Evolutionary conservation across 2,329 filamentous ascomycete species (phyloP), one percentile per base, ranked within the genome.

Genomic region (Cyphellophora attinorum): DNA sequence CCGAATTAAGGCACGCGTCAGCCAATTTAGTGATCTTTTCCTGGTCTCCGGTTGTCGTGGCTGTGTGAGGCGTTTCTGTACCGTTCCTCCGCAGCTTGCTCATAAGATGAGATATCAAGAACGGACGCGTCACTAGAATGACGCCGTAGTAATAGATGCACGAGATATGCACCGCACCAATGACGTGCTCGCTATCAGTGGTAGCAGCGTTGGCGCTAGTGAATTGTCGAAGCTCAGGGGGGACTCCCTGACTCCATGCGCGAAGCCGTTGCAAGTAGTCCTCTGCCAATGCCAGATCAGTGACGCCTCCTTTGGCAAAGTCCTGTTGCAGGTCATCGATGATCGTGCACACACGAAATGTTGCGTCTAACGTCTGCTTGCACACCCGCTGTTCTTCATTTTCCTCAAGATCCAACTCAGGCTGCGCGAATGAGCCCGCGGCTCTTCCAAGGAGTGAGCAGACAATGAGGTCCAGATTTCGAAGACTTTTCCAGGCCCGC

Each of bases 91-190:
- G 35, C 15, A 45, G 13, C 17, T 41, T 30, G 11, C 33, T 25
- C 4, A 65, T 64, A 2, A 74, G 51, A 3, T 62, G 58, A 10
- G 62, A 67, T 15, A 75, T 68, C 6, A 77, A 50, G 17, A 76
- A 67, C 0, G 71, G 72, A 1, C 72, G 58, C 0, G 71, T 74
- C 3, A 70, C 67, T 1, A 76, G 49, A 13, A 72, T 75, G 1
- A 76, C 68, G 0, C 70, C 68, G 35, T 75, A 72, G 42, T 76
- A 74, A 44, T 76, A 76, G 0, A 68, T 55, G 37, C 71, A 75
- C 1, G 70, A 67, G 5, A 76, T 62, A 35, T 75, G 70, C 2
- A 73, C 57, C 12, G 29, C 29, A 18, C 15, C 16, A n/a, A 25
- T 25, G 21, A 25, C 21, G n/a, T 25, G 21, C 12, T 60, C 54